phyloP scores from a whole-genome alignment of 2,329 filamentous ascomycete genomes.

The Sclerotinia nivalis region DNA sequence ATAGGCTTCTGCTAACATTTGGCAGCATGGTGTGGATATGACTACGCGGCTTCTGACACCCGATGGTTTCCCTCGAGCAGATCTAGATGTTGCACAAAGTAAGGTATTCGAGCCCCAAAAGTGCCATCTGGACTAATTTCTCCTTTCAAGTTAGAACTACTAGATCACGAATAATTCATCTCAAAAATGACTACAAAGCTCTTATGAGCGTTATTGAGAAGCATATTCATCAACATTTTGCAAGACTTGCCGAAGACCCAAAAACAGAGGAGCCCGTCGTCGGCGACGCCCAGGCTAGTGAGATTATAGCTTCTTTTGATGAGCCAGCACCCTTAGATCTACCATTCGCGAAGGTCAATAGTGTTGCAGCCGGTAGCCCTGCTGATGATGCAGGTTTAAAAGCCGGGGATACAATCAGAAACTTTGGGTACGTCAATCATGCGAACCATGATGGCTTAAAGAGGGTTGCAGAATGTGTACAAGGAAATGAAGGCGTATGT shows the following conservation, averaged over 20 bases:
- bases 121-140: not conserved
- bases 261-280: constrained; percentile 34
- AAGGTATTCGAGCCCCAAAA: constrained; percentile 43
- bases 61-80: constrained; percentile 89
- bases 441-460: constrained; percentile 82
- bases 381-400: constrained; percentile 80
- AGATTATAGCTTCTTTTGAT: constrained; percentile 43
- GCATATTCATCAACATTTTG: constrained; percentile 86
- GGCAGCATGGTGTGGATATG: constrained; percentile 90
- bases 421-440: constrained; percentile 81
- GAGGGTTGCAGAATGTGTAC: constrained; percentile 86
- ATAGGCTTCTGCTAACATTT: constrained; percentile 25
- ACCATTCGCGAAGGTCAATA: constrained; percentile 89
- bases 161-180: constrained; percentile 80
- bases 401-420: constrained; percentile 76
- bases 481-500: constrained; percentile 84
- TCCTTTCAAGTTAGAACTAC: constrained; percentile 77
- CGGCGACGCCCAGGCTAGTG: constrained; percentile 32
- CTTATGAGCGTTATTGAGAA: constrained; percentile 83
- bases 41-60: constrained; percentile 80
- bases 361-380: constrained; percentile 74
- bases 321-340: constrained; percentile 48
- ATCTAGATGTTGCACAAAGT: constrained; percentile 96
- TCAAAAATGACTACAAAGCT: constrained; percentile 91
- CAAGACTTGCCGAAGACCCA: constrained; percentile 55